Conservation (phyloP, 108 stramenopile species). For the Pseudonitzschia pungens region DNA sequence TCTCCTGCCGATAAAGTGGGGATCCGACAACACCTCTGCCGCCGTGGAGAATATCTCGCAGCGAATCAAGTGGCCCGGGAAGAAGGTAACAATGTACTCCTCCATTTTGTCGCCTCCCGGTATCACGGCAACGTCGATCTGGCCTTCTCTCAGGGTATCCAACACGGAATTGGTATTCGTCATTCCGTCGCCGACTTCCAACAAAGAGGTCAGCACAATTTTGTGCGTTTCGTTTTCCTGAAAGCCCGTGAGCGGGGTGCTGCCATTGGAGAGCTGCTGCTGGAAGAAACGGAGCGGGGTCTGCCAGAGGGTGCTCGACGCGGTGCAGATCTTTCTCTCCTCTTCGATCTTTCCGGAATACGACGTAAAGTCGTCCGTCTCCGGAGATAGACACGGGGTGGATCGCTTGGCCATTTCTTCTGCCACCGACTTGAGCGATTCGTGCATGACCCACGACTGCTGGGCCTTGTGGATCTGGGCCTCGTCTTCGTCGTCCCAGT, state of each 20-base stretch:
- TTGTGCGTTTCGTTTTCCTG: conserved; percentile 43
- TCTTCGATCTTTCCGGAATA: conserved; percentile 53
- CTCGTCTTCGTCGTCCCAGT: conserved; percentile 57
- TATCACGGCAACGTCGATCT: conserved; percentile 41
- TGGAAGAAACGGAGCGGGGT: conserved; percentile 48
- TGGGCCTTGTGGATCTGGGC: conserved; percentile 34
- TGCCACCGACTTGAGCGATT: conserved; percentile 78
- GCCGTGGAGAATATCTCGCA: conserved; percentile 59
- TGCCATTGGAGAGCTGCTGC: conserved; percentile 25
- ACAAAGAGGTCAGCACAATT: conserved; percentile 41
- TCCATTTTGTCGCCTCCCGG: conserved; percentile 72
- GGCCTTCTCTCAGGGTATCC: conserved; percentile 41
- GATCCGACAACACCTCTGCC: conserved; percentile 60
- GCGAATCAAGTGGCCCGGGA: conserved; percentile 75
- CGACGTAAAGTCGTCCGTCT: conserved; percentile 70
- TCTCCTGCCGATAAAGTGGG: conserved; percentile 65
- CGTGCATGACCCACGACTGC: conserved; percentile 72
- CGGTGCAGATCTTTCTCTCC: conserved; percentile 34
- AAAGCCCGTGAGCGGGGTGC: conserved; percentile 20
- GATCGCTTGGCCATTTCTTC: conserved; percentile 81
- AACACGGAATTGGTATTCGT: conserved; percentile 28
- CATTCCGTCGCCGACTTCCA: conserved; percentile 49
- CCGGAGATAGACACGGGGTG: conserved; percentile 65
- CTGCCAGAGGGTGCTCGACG: conserved; percentile 27
- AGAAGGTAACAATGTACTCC: conserved; percentile 73